A percentile compares a stretch with the other conserved stretches of the same genome.
Conservation (phyloP, 345 rosid species). For the Anacardium occidentale region DNA sequence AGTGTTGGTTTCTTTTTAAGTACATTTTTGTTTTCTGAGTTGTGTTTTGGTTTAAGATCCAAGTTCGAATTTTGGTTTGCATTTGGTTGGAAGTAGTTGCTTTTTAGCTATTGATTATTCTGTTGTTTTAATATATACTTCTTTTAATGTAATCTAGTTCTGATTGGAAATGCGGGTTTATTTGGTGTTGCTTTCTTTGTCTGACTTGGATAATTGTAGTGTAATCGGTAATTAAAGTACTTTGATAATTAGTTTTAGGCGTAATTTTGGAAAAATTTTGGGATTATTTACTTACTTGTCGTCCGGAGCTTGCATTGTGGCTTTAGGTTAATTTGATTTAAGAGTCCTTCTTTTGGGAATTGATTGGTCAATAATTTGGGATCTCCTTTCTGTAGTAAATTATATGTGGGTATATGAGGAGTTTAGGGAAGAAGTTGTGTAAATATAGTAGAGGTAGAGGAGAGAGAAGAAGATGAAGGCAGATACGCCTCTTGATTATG, state of each 20-base stretch:
- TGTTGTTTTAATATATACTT: background rate
- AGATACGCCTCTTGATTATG: slow-evolving; percentile 64
- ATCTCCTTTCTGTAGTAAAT: slow-evolving; percentile 16
- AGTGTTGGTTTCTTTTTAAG: slow-evolving; percentile 22
- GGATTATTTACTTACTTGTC: slow-evolving; percentile 8
- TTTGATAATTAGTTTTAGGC: background rate
- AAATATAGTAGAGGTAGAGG: slow-evolving; percentile 26
- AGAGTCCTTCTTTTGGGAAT: slow-evolving; percentile 14
- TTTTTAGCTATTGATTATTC: background rate
- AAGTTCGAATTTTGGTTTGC: slow-evolving; percentile 14
- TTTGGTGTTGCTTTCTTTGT: slow-evolving; percentile 17
- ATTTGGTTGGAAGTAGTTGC: slow-evolving; percentile 12
- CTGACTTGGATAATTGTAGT: slow-evolving; percentile 17
- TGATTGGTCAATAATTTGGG: slow-evolving; percentile 20
- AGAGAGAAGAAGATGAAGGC: slow-evolving; percentile 62
- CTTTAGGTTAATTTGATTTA: slow-evolving; percentile 16
- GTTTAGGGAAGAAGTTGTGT: slow-evolving; percentile 28
- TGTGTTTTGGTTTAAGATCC: slow-evolving; percentile 35
- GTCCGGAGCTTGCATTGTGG: slow-evolving; percentile 3
- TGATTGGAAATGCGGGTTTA: slow-evolving; percentile 24
- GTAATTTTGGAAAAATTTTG: background rate
- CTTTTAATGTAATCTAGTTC: background rate
- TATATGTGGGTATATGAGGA: slow-evolving; percentile 20
- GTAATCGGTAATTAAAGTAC: slow-evolving; percentile 9
- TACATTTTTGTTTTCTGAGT: slow-evolving; percentile 22